Evolutionary conservation across 2,329 filamentous ascomycete species (phyloP).

Genomic region (Pseudopithomyces maydicus): DNA sequence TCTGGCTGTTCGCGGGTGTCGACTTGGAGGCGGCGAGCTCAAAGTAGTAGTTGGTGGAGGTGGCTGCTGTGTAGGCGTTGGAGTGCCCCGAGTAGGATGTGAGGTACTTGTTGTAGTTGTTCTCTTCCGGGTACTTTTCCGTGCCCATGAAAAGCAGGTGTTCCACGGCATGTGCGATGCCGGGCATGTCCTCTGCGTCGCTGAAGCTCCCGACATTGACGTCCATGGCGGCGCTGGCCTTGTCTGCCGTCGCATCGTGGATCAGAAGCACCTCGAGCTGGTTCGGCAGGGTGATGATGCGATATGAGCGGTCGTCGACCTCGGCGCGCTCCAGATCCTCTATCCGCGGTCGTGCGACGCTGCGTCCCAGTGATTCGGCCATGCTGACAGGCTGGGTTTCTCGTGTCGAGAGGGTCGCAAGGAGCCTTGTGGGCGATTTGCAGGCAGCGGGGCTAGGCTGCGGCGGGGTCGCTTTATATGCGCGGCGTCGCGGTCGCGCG

Average conservation of each 20-base stretch:
- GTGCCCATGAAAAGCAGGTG: slow-evolving; percentile 99
- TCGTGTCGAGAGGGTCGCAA: slow-evolving; percentile 13
- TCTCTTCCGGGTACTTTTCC: slow-evolving; percentile 94
- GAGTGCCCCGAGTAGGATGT: slow-evolving; percentile 88
- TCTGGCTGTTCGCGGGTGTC: slow-evolving; percentile 57
- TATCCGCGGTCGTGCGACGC: slow-evolving; percentile 41
- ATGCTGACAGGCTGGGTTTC: slow-evolving; percentile 25
- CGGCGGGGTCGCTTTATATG: slow-evolving; percentile 21
- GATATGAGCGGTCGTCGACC: slow-evolving; percentile 84
- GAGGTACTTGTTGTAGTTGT: slow-evolving; percentile 93
- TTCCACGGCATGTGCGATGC: slow-evolving; percentile 95
- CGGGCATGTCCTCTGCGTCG: slow-evolving; percentile 87
- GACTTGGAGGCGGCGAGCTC: slow-evolving; percentile 82
- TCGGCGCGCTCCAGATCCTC: slow-evolving; percentile 81
- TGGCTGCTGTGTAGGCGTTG: slow-evolving; percentile 92
- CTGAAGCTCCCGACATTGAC: slow-evolving; percentile 97
- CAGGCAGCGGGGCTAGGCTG: slow-evolving; percentile 17
- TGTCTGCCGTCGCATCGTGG: slow-evolving; percentile 93
- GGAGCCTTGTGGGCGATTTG: slow-evolving; percentile 14
- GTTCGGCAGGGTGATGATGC: slow-evolving; percentile 84
- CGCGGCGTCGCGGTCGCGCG: slow-evolving; percentile 21
- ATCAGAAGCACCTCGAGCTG: slow-evolving; percentile 89
- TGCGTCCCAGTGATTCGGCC: slow-evolving; percentile 33
- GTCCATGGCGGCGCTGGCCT: slow-evolving; percentile 92
- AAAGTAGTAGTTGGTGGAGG: slow-evolving; percentile 97